Conservation (phyloP, 2,329 filamentous ascomycete species). For the Thielaviopsis populi region DNA sequence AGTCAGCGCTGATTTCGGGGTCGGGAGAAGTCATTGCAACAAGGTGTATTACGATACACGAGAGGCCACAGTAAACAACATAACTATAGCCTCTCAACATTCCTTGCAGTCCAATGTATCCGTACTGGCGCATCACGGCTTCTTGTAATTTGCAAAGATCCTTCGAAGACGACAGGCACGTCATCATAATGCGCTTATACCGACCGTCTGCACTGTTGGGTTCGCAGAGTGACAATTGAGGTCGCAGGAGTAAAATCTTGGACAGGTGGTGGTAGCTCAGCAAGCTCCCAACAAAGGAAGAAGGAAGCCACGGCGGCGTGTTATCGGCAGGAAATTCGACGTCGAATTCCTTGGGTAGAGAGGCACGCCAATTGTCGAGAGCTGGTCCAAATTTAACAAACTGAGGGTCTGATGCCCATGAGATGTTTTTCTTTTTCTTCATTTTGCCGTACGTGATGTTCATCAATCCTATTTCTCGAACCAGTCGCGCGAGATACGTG, state of each 20-base stretch:
- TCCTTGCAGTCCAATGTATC: slow-evolving; percentile 65
- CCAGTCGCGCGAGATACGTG: slow-evolving; percentile 61
- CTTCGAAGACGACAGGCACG: slow-evolving; percentile 75
- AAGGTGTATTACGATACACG: slow-evolving; percentile 83
- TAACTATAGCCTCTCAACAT: slow-evolving; percentile 95
- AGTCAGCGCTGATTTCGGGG: slow-evolving; percentile 69
- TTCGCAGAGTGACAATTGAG: slow-evolving; percentile 67
- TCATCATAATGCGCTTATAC: slow-evolving; percentile 79
- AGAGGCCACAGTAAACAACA: slow-evolving; percentile 80
- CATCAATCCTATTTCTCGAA: slow-evolving; percentile 64
- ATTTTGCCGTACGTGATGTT: slow-evolving; percentile 59
- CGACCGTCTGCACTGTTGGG: slow-evolving; percentile 53
- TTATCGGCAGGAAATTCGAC: slow-evolving; percentile 65
- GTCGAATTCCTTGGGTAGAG: slow-evolving; percentile 63
- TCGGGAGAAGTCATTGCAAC: slow-evolving; percentile 90
- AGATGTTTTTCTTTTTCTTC: slow-evolving; percentile 49
- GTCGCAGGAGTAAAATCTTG: slow-evolving; percentile 74
- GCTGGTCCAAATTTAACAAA: slow-evolving; percentile 66
- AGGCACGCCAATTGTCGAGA: slow-evolving; percentile 60
- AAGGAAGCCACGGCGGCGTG: slow-evolving; percentile 68
- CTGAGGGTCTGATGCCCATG: slow-evolving; percentile 70
- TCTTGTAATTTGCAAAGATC: slow-evolving; percentile 76
- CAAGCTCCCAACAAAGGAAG: slow-evolving; percentile 77
- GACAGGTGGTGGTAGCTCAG: slow-evolving; percentile 79
- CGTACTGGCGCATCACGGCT: slow-evolving; percentile 59